A percentile compares a stretch with the other conserved stretches of the same genome.
Conservation (phyloP, 1,139 yeast genomes). For the Candida sp. region DNA sequence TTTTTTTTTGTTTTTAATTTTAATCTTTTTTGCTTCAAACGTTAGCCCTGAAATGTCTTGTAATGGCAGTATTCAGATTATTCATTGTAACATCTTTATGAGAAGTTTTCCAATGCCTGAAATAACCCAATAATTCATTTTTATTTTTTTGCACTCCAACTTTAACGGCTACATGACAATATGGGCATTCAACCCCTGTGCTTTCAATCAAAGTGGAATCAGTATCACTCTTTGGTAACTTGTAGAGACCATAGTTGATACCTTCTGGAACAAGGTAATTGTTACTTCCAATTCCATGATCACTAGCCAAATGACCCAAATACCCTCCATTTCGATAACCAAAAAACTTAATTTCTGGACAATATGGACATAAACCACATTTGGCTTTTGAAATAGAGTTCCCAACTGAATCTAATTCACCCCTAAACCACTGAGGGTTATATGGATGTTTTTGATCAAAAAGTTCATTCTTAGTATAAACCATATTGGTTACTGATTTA, state of each 20-base stretch:
- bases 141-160: neutral
- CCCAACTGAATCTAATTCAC: slow-evolving; percentile 15
- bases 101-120: neutral
- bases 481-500: slow-evolving; percentile 11
- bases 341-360: slow-evolving; percentile 21
- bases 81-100: neutral
- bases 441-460: slow-evolving; percentile 18
- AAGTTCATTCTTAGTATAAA: slow-evolving; percentile 16
- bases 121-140: neutral
- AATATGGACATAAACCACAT: slow-evolving; percentile 32
- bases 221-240: slow-evolving; percentile 12
- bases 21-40: no score
- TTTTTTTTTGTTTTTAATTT: no score
- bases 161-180: slow-evolving; percentile 1
- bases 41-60: neutral
- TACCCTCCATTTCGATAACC: slow-evolving; percentile 31
- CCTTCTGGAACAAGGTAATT: slow-evolving; percentile 25
- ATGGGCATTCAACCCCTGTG: slow-evolving; percentile 1
- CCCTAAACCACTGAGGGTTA: slow-evolving; percentile 25
- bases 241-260: slow-evolving; percentile 14
- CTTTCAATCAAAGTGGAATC: slow-evolving; percentile 12
- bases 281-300: slow-evolving; percentile 30
- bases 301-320: slow-evolving; percentile 30
- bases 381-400: slow-evolving; percentile 20
- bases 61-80: neutral